Evolutionary conservation across 495 filamentous ascomycete species (phyloP).

Genomic region (Penicillium flavigenum): DNA sequence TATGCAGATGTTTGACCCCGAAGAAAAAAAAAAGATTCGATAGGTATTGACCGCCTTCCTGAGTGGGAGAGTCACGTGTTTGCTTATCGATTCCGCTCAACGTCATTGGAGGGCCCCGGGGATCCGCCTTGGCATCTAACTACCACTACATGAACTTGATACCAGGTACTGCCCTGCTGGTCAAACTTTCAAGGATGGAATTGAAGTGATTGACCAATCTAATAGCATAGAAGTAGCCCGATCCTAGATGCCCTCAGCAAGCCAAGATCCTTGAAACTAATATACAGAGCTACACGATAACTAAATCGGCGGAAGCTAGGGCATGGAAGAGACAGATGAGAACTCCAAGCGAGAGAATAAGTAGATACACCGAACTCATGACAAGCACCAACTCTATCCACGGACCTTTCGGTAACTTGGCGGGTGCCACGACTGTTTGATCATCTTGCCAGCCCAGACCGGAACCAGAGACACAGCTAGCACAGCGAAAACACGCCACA

Average conservation of each 20-base stretch:
- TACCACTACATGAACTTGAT: neutral
- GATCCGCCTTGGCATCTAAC: neutral
- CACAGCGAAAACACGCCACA: constrained; percentile 85
- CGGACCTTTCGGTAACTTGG: constrained; percentile 96
- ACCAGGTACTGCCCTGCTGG: neutral
- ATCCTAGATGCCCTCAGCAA: neutral
- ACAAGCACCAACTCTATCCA: constrained; percentile 33
- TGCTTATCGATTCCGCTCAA: constrained; percentile 8
- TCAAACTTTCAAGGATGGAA: neutral
- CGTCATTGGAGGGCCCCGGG: constrained; percentile 5
- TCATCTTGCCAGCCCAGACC: constrained; percentile 80
- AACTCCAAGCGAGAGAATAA: neutral
- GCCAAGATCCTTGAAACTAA: neutral
- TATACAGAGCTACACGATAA: constrained; percentile 9
- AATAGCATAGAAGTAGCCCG: neutral
- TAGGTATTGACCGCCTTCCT: constrained; percentile 4
- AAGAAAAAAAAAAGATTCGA: constrained; percentile 13
- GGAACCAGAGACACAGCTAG: constrained; percentile 76
- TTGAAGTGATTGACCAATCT: neutral
- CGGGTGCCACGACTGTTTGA: constrained; percentile 80
- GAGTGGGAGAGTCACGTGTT: neutral
- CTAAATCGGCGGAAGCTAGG: constrained; percentile 2
- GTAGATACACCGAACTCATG: neutral
- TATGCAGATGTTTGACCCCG: constrained; percentile 7
- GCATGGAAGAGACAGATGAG: neutral